phyloP scores from a whole-genome alignment of 257 asterid species.

The Hygrophila difformis region DNA sequence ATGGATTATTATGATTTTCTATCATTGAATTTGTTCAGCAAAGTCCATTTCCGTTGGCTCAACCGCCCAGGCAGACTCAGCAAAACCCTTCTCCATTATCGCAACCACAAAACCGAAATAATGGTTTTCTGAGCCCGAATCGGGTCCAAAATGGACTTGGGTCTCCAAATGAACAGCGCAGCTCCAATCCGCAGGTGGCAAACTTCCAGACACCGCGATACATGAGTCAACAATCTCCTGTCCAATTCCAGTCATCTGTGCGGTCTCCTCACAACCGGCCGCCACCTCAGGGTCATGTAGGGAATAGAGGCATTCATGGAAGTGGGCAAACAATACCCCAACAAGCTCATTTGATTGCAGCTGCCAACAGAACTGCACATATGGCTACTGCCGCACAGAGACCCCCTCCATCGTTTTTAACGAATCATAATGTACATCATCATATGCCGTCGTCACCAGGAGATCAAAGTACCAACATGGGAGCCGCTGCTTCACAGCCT shows the following conservation, averaged over 20 bases:
- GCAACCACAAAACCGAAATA: conserved; percentile 26
- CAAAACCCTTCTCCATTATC: no score
- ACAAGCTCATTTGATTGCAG: conserved; percentile 24
- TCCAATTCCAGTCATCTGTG: conserved; percentile 19
- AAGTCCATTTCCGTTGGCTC: conserved; percentile 19
- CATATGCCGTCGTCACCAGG: conserved; percentile 15
- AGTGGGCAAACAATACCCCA: conserved; percentile 20
- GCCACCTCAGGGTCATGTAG: conserved; percentile 22
- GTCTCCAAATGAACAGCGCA: conserved; percentile 22
- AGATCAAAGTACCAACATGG: conserved; percentile 25
- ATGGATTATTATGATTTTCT: no score
- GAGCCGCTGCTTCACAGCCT: conserved; percentile 19
- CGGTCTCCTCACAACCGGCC: conserved; percentile 21
- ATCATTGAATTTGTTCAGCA: conserved; percentile 22
- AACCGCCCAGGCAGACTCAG: no score
- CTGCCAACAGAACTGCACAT: conserved; percentile 35
- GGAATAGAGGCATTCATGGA: conserved; percentile 17
- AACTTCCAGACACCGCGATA: conserved; percentile 24
- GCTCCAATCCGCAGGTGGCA: conserved; percentile 19
- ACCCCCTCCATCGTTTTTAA: conserved; percentile 21
- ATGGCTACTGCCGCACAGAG: conserved; percentile 25
- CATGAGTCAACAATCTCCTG: conserved; percentile 28
- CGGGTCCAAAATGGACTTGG: conserved; percentile 28
- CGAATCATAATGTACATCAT: conserved; percentile 21
- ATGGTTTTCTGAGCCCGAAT: conserved; percentile 23